Base-by-base conservation (phyloP, 257 asterid genomes). In the Orobanche coerulescens region DNA sequence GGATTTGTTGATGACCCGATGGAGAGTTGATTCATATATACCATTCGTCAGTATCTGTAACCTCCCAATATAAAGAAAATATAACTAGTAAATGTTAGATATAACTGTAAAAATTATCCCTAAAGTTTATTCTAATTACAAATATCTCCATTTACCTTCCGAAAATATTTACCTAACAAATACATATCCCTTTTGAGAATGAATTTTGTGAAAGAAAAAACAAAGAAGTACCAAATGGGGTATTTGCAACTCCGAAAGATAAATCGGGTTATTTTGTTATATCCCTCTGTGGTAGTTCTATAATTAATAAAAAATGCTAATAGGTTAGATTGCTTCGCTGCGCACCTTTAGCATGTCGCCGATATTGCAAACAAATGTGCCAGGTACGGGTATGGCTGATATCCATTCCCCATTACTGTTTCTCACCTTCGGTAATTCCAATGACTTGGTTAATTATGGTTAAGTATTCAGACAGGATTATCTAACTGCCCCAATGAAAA, bases 341-440 rank as follows among this genome's bases (percentile, higher is more conserved):
- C 18, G 56, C 69, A 84, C 96, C 96, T 88, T 79, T 18, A 92
- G 77, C 96, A 92, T 92, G 84, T 88, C 95, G 2, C 95, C 95
- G 1, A 92, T 88, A 61, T 88, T 86, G 82, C 96, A 92, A 7
- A 92, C 89, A 65, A 88, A 92, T 36, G 98, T 84, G 52, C 94
- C 95, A 0, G 94, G 91, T 66, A 92, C 46, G 0, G 91, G 95
- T 11, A 72, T 42, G 1, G 96, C 94, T 15, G 89, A 80, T 76
- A 88, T 81, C 96, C 94, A 88, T 54, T 88, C 94, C 30, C 94
- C 96, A 1, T 73, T 70, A 55, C 66, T 47, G 62, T 86, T 88
- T 67, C 83, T 80, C 66, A 86, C 97, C 98, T 84, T 68, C 40
- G 71, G 62, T 7, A 33, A 57, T 13, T 42, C 62, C 24, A 47